Conservation (phyloP, 139 green algal species). For the Picochlorum costavermella region DNA sequence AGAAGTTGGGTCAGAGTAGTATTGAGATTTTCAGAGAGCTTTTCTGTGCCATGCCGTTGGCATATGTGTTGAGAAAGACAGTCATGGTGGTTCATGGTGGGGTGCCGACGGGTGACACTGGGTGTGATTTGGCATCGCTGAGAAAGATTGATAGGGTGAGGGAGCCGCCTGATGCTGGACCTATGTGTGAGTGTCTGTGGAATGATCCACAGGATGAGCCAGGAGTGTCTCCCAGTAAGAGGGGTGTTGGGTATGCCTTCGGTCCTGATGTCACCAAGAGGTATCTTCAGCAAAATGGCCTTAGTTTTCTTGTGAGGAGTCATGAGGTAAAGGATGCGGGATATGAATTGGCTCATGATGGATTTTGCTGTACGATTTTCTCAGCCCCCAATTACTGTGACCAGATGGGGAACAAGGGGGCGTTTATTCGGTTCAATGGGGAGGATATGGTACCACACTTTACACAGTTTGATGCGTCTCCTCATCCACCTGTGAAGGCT, state of each 20-base stretch:
- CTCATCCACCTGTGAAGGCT: conserved; percentile 84
- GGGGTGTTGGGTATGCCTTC: conserved; percentile 82
- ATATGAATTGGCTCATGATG: conserved; percentile 89
- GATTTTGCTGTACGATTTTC: conserved; percentile 88
- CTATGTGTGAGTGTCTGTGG: conserved; percentile 97
- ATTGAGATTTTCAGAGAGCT: conserved; percentile 82
- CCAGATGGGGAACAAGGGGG: conserved; percentile 58
- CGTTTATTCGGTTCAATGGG: conserved; percentile 88
- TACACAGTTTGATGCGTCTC: conserved; percentile 74
- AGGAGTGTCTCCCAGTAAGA: conserved; percentile 76
- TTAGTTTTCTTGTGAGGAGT: conserved; percentile 76
- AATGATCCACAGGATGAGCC: conserved; percentile 69
- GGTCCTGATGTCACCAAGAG: conserved; percentile 64
- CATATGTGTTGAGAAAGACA: conserved; percentile 64
- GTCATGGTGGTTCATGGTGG: conserved; percentile 93
- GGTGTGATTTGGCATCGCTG: conserved; percentile 80
- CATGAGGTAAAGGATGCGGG: conserved; percentile 95
- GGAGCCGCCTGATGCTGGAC: conserved; percentile 89
- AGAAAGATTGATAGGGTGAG: conserved; percentile 69
- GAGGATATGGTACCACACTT: conserved; percentile 88
- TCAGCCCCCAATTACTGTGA: conserved; percentile 96
- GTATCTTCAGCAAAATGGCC: conserved; percentile 82
- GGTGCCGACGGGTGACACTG: conserved; percentile 75
- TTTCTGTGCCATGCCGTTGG: conserved; percentile 88
- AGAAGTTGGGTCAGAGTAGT: conserved; percentile 57